Percentiles rank a stretch among this genome's conserved stretches.
These are phyloP conservation scores for Heliamphora pulchella DNA, from an alignment of 179 eudicot species.

Conservation along the genomic window DNA sequence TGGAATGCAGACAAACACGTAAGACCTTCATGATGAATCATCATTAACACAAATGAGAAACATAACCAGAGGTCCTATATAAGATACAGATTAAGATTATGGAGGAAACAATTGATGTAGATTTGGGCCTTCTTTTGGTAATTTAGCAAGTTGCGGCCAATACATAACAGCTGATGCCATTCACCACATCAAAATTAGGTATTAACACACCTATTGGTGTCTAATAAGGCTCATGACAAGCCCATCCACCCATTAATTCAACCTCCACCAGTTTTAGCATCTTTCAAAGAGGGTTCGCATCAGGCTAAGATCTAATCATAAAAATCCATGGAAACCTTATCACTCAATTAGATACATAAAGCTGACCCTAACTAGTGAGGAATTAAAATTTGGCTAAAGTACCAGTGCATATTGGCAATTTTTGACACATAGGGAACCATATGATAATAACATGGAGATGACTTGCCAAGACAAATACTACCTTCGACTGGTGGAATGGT, in stretches of 20 bases:
- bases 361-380: not conserved
- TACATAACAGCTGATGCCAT: not conserved
- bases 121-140: not conserved
- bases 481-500: constrained; percentile 47
- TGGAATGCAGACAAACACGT: not conserved
- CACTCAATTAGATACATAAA: not conserved
- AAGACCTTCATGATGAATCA: not conserved
- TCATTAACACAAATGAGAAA: not conserved
- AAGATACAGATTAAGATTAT: not conserved
- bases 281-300: not conserved
- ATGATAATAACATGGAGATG: constrained; percentile 6
- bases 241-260: too few species aligned
- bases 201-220: not conserved
- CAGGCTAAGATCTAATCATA: not conserved
- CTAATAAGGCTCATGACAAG: too few species aligned
- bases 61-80: not conserved
- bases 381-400: not conserved
- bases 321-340: not conserved
- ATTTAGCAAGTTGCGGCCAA: not conserved
- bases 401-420: not conserved
- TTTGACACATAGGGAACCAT: not conserved
- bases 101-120: not conserved
- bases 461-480: constrained; percentile 22
- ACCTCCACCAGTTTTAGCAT: not conserved
- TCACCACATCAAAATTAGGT: not conserved